Percentiles rank a stretch among this genome's conserved stretches.
Evolutionary conservation across 805 yeast species (phyloP).

Genomic region (Monosporozyma servazzii): DNA sequence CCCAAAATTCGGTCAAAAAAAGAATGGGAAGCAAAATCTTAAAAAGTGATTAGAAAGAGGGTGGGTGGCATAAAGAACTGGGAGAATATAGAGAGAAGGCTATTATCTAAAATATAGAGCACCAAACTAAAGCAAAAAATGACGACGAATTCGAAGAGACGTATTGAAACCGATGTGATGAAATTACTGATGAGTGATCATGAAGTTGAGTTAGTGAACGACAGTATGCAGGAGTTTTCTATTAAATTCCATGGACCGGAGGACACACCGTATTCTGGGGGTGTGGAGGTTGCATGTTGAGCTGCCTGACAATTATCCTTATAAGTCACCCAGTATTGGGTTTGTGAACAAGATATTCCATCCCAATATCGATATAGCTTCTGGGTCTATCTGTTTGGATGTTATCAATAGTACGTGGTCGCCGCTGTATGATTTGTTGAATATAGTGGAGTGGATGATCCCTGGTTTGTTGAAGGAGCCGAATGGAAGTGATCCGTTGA

Average conservation of each 20-base stretch:
- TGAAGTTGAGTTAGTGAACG: slow-evolving; percentile 75
- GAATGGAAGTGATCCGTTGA: slow-evolving; percentile 88
- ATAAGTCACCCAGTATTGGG: slow-evolving; percentile 92
- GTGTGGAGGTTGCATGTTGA: slow-evolving; percentile 92
- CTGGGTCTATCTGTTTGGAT: slow-evolving; percentile 89
- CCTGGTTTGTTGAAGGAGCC: slow-evolving; percentile 91
- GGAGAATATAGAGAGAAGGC: no score
- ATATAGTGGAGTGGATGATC: slow-evolving; percentile 84
- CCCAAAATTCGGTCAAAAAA: neutral
- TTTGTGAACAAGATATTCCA: slow-evolving; percentile 86
- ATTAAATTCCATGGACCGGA: slow-evolving; percentile 82
- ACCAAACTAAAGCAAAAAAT: neutral
- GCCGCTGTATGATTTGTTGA: slow-evolving; percentile 88
- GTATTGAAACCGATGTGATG: slow-evolving; percentile 92
- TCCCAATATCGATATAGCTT: slow-evolving; percentile 87
- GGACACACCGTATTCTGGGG: slow-evolving; percentile 82
- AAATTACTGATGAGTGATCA: slow-evolving; percentile 88
- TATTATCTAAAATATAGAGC: no score
- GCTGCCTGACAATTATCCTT: slow-evolving; percentile 90
- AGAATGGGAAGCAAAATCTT: neutral
- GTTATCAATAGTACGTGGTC: slow-evolving; percentile 98
- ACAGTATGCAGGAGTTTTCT: slow-evolving; percentile 75
- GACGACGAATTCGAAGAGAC: slow-evolving; percentile 28
- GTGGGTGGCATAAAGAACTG: no score
- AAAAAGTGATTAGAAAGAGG: neutral